A percentile compares a stretch with the other conserved stretches of the same genome.
Conservation (phyloP, 1,284 basidiomycete species). For the Blastosporella zonata region DNA sequence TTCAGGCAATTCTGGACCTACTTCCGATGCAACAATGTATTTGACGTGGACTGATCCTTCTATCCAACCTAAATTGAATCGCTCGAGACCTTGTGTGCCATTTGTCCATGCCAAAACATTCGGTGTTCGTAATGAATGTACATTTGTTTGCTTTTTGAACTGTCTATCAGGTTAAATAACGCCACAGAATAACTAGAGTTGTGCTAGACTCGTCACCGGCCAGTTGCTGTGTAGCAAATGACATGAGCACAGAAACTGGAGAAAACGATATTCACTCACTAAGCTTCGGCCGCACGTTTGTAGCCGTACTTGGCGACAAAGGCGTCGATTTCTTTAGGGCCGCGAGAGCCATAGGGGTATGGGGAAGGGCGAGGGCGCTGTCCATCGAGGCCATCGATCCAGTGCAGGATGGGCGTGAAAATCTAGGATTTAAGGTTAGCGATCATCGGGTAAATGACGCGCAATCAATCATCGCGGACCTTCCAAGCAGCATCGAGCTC, state of each 20-base stretch:
- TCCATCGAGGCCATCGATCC: conserved; percentile 80
- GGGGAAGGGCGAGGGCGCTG: conserved; percentile 64
- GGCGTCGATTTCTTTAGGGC: conserved; percentile 78
- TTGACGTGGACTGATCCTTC: background rate
- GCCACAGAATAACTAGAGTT: conserved; percentile 28
- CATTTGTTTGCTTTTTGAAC: conserved; percentile 11
- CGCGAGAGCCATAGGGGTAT: conserved; percentile 92
- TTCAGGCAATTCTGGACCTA: background rate
- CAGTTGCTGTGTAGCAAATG: conserved; percentile 36
- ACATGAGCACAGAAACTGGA: conserved; percentile 6
- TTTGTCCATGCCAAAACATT: conserved; percentile 5
- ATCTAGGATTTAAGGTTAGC: conserved; percentile 50
- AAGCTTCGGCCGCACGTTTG: conserved; percentile 63
- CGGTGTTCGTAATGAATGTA: conserved; percentile 13
- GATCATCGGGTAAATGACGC: background rate
- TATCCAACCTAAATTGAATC: background rate
- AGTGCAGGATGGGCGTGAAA: conserved; percentile 92
- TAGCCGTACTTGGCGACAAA: conserved; percentile 81
- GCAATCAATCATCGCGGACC: conserved; percentile 38
- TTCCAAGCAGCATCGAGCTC: conserved; percentile 96
- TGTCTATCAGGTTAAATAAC: conserved; percentile 2
- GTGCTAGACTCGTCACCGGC: conserved; percentile 48
- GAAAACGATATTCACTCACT: conserved; percentile 53
- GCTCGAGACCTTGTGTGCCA: background rate
- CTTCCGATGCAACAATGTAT: background rate